Conservation (phyloP, 75 land plant species). For the Isoetes taiwanensis region DNA sequence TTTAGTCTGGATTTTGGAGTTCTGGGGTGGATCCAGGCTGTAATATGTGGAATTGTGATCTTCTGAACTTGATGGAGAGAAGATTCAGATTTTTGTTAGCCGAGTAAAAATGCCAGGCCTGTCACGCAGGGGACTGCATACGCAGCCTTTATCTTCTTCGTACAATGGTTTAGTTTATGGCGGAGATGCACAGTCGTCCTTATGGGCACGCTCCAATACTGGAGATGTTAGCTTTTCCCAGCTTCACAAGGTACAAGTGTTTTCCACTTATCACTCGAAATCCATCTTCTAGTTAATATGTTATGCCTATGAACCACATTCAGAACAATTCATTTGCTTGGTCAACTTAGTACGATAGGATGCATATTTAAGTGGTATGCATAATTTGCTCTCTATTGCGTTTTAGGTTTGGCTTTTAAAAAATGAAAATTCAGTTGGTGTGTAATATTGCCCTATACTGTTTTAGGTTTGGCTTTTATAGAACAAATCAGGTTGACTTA, state of each 20-base stretch:
- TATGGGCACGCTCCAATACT: slow-evolving; percentile 41
- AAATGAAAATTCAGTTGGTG: too few relatives aligned
- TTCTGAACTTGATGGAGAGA: too few relatives aligned
- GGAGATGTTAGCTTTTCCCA: slow-evolving; percentile 49
- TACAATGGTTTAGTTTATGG: not conserved
- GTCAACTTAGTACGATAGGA: not conserved
- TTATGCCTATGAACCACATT: not conserved
- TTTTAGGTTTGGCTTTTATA: not conserved
- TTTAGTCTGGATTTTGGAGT: too few relatives aligned
- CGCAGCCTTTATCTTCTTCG: slow-evolving; percentile 6
- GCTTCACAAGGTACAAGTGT: slow-evolving; percentile 68
- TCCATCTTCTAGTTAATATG: not conserved
- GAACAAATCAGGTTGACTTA: not conserved
- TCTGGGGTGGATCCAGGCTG: too few relatives aligned
- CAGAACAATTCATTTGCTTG: not conserved
- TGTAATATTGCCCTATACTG: too few relatives aligned
- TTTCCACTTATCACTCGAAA: not conserved
- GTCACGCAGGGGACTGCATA: slow-evolving; percentile 31
- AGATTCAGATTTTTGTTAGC: too few relatives aligned
- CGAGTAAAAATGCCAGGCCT: slow-evolving; percentile 61
- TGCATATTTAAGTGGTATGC: not conserved
- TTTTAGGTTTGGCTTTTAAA: not conserved
- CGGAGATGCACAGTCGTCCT: slow-evolving; percentile 9
- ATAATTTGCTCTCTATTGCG: not conserved
- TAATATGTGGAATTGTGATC: too few relatives aligned